Conservation (phyloP, 2,329 filamentous ascomycete species). For the Phialophora expanda region DNA sequence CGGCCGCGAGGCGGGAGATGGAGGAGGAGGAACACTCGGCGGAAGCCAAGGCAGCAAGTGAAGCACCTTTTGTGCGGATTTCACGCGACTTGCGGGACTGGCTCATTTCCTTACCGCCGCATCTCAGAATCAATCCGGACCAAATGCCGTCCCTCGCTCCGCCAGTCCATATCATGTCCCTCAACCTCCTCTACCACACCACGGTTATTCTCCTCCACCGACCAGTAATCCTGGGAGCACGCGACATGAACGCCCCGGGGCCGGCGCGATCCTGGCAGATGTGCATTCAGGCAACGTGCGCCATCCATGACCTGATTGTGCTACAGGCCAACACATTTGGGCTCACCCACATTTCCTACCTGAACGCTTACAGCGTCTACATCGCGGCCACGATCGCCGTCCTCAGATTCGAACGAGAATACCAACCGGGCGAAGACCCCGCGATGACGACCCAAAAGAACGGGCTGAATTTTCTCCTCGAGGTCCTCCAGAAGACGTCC, state of each 20-base stretch:
- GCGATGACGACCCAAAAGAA: slow-evolving; percentile 31
- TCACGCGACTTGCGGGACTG: slow-evolving; percentile 53
- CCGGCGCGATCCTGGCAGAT: slow-evolving; percentile 36
- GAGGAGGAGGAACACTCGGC: slow-evolving; percentile 31
- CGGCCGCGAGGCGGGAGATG: slow-evolving; percentile 46
- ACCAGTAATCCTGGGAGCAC: slow-evolving; percentile 52
- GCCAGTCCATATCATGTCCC: slow-evolving; percentile 54
- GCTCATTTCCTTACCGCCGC: slow-evolving; percentile 50
- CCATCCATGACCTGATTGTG: slow-evolving; percentile 40
- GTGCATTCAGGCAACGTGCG: slow-evolving; percentile 37
- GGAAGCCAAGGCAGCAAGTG: slow-evolving; percentile 29
- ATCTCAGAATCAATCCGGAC: slow-evolving; percentile 49
- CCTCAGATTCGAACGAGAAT: slow-evolving; percentile 39
- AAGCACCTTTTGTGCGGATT: slow-evolving; percentile 43
- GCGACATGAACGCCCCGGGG: slow-evolving; percentile 28
- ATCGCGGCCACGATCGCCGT: slow-evolving; percentile 42
- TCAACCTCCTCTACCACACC: slow-evolving; percentile 58
- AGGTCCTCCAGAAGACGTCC: slow-evolving; percentile 38
- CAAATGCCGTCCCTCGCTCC: slow-evolving; percentile 44
- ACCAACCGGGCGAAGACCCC: slow-evolving; percentile 31
- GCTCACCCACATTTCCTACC: slow-evolving; percentile 39
- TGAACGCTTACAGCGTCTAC: slow-evolving; percentile 41
- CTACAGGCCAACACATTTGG: slow-evolving; percentile 41
- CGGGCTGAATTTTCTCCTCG: slow-evolving; percentile 38
- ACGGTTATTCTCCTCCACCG: slow-evolving; percentile 61